phyloP scores from a whole-genome alignment of 2,329 filamentous ascomycete species.

The Cladosporium colombiae region DNA sequence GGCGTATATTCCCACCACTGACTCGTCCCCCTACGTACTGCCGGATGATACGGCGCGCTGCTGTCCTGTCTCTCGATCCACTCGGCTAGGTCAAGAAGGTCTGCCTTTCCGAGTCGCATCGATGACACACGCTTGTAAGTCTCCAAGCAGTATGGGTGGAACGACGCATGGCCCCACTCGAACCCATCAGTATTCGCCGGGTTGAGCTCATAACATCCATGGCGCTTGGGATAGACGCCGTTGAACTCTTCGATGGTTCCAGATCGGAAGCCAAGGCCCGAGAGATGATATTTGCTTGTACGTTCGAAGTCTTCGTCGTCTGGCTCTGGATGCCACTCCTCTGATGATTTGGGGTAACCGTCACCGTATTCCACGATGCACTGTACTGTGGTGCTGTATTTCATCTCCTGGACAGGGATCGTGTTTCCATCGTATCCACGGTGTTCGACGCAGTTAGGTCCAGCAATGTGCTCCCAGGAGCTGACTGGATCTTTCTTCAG shows the following conservation, averaged over 20 bases:
- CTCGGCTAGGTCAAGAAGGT: constrained; percentile 13
- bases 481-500: too few relatives aligned
- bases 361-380: constrained; percentile 18
- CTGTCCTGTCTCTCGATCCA: constrained; percentile 20
- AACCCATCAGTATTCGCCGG: too few relatives aligned
- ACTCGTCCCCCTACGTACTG: background rate
- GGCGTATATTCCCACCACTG: constrained; percentile 17
- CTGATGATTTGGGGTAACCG: background rate
- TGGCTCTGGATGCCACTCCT: too few relatives aligned
- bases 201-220: constrained; percentile 14
- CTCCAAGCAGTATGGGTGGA: constrained; percentile 26
- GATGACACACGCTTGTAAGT: constrained; percentile 20
- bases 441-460: background rate
- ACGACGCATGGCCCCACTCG: constrained; percentile 18
- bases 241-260: too few relatives aligned
- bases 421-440: constrained; percentile 15
- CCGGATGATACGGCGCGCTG: too few relatives aligned
- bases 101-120: background rate
- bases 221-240: constrained; percentile 19
- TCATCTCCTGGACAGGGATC: constrained; percentile 24
- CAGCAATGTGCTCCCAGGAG: too few relatives aligned
- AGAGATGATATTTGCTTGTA: constrained; percentile 5
- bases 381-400: constrained; percentile 20
- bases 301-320: constrained; percentile 22
- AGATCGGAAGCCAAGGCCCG: too few relatives aligned